Evolutionary conservation across 352 stramenopile species (phyloP).

Genomic region (Blastocystis sp.): DNA sequence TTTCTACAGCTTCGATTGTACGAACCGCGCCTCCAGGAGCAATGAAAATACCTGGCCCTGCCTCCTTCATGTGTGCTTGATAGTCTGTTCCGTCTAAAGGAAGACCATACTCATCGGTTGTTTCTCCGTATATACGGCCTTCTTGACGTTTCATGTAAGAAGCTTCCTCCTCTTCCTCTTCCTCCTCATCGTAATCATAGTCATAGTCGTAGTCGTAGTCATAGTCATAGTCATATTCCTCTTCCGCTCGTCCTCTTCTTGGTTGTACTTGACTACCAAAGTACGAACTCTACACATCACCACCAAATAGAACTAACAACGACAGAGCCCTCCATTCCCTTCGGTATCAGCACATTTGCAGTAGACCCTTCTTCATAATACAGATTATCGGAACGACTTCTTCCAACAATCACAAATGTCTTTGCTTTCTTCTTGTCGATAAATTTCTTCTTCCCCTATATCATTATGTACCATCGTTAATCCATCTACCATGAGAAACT

Average conservation of each 20-base stretch:
- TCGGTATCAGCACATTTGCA: constrained; percentile 36
- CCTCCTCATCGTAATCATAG: background rate
- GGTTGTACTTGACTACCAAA: background rate
- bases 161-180: background rate
- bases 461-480: background rate
- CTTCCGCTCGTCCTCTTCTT: background rate
- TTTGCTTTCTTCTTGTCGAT: constrained; percentile 35
- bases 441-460: constrained; percentile 15
- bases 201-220: constrained; percentile 8
- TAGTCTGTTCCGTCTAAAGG: constrained; percentile 31
- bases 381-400: constrained; percentile 32
- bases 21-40: constrained; percentile 10
- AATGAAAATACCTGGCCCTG: constrained; percentile 27
- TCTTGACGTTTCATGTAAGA: constrained; percentile 11
- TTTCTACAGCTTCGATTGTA: background rate
- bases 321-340: background rate
- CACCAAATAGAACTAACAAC: background rate
- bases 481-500: constrained; percentile 33
- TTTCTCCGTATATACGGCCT: constrained; percentile 44
- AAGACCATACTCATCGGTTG: constrained; percentile 12
- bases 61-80: constrained; percentile 31
- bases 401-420: background rate
- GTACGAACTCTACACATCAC: background rate
- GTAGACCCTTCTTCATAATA: constrained; percentile 39
- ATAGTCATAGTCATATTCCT: background rate